Evolutionary conservation across 352 stramenopile genomes (phyloP).

Genomic region (Phytophthora tubulina): DNA sequence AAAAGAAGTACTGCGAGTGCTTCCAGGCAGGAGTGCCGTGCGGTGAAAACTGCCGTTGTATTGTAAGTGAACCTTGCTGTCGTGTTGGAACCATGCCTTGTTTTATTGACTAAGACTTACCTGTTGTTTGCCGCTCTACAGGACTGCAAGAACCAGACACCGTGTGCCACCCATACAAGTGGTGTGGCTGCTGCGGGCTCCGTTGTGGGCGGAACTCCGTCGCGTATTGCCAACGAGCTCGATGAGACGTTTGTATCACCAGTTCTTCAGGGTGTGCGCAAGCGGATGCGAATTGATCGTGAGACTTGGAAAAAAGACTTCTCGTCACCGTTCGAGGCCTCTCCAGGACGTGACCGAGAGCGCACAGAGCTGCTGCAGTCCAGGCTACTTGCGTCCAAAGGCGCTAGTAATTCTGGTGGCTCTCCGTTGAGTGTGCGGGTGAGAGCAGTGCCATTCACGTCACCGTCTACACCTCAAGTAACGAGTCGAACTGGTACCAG

Average conservation of each 20-base stretch:
- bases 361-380: conserved; percentile 63
- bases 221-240: conserved; percentile 43
- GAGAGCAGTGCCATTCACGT: conserved; percentile 28
- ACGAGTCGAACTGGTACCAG: conserved; percentile 15
- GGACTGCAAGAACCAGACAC: conserved; percentile 86
- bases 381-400: conserved; percentile 42
- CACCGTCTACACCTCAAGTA: conserved; percentile 32
- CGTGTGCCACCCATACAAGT: conserved; percentile 52
- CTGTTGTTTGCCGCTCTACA: conserved; percentile 19
- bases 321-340: conserved; percentile 70
- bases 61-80: conserved; percentile 58
- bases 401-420: not conserved
- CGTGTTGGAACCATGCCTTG: not conserved
- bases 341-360: conserved; percentile 58
- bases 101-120: conserved; percentile 11
- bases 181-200: conserved; percentile 34
- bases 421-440: conserved; percentile 32
- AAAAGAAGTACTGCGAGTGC: conserved; percentile 99
- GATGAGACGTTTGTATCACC: conserved; percentile 74
- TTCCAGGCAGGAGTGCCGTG: conserved; percentile 93
- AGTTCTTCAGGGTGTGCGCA: conserved; percentile 59
- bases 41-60: conserved; percentile 91
- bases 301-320: conserved; percentile 79
- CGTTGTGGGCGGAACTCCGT: conserved; percentile 27
- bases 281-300: conserved; percentile 72